These are phyloP conservation scores for Alternaria brassicicola DNA, from an alignment of 2,329 filamentous ascomycete species.

Conservation along the genomic window DNA sequence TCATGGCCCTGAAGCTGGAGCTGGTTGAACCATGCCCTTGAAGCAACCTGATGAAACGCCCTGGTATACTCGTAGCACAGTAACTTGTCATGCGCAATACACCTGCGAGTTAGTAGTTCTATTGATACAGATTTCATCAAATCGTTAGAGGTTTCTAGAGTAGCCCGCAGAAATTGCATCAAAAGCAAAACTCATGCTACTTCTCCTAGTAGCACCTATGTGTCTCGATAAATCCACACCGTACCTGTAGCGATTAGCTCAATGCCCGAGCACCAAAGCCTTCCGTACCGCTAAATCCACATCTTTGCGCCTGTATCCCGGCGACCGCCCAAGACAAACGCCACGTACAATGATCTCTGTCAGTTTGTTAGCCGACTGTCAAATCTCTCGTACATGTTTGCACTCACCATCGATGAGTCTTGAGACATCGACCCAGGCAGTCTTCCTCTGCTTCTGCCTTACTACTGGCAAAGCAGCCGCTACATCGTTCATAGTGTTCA, in stretches of 20 bases:
- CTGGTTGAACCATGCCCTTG: neutral
- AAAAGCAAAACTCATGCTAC: neutral
- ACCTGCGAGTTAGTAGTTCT: neutral
- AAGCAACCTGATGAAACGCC: neutral
- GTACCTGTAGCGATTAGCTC: neutral
- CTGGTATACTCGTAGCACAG: neutral
- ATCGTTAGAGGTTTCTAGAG: neutral
- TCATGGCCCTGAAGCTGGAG: no score
- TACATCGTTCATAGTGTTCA: slow-evolving; percentile 26
- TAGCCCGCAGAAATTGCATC: neutral
- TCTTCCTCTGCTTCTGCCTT: slow-evolving; percentile 42
- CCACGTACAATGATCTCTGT: slow-evolving; percentile 46
- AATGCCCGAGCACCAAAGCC: slow-evolving; percentile 36
- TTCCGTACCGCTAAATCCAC: slow-evolving; percentile 51
- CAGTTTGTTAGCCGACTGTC: slow-evolving; percentile 28
- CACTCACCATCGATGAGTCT: slow-evolving; percentile 54
- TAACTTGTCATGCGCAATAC: neutral
- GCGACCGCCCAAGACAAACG: slow-evolving; percentile 53
- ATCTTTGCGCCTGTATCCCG: slow-evolving; percentile 53
- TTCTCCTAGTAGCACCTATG: neutral
- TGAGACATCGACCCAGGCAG: slow-evolving; percentile 52
- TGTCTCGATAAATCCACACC: neutral
- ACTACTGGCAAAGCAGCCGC: slow-evolving; percentile 22
- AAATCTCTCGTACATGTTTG: neutral
- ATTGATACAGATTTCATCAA: neutral